Conservation (phyloP, 495 filamentous ascomycete species). For the Tuber magnatum region DNA sequence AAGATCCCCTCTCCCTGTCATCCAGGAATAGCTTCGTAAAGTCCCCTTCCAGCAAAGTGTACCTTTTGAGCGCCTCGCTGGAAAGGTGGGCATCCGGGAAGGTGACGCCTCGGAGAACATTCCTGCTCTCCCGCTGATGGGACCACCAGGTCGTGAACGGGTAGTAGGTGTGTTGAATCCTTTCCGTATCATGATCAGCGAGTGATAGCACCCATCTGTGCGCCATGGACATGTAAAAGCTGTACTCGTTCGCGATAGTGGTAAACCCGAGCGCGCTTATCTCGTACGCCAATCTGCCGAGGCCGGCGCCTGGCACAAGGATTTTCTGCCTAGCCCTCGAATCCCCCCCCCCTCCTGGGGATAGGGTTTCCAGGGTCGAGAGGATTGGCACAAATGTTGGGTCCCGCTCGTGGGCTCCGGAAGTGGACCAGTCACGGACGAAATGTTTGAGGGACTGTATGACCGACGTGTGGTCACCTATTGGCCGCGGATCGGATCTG, state of each 20-base stretch:
- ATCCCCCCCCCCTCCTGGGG: constrained; percentile 15
- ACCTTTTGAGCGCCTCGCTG: constrained; percentile 20
- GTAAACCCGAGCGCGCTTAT: constrained; percentile 43
- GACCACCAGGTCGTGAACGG: constrained; percentile 49
- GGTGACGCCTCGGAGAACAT: constrained; percentile 43
- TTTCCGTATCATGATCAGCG: constrained; percentile 8
- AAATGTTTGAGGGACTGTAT: constrained; percentile 47
- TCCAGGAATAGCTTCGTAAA: constrained; percentile 43
- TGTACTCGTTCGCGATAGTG: constrained; percentile 47
- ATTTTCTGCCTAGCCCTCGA: constrained; percentile 32
- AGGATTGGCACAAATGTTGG: constrained; percentile 44
- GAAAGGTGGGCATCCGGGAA: constrained; percentile 41
- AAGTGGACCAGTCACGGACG: constrained; percentile 47
- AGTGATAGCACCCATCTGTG: constrained; percentile 41
- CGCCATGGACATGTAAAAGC: constrained; percentile 45
- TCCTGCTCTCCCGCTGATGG: constrained; percentile 45
- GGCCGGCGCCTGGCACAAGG: constrained; percentile 45
- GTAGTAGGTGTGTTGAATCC: constrained; percentile 36
- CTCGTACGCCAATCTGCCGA: constrained; percentile 46
- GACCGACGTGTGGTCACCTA: constrained; percentile 42
- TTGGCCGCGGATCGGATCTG: constrained; percentile 23
- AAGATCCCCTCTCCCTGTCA: constrained; percentile 49
- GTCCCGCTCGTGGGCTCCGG: constrained; percentile 44
- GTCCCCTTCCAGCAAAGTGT: constrained; percentile 45
- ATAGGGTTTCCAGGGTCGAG: constrained; percentile 32